Conservation (phyloP, 192 early-diverging fungal genomes). For the Kappamyces sp. region DNA sequence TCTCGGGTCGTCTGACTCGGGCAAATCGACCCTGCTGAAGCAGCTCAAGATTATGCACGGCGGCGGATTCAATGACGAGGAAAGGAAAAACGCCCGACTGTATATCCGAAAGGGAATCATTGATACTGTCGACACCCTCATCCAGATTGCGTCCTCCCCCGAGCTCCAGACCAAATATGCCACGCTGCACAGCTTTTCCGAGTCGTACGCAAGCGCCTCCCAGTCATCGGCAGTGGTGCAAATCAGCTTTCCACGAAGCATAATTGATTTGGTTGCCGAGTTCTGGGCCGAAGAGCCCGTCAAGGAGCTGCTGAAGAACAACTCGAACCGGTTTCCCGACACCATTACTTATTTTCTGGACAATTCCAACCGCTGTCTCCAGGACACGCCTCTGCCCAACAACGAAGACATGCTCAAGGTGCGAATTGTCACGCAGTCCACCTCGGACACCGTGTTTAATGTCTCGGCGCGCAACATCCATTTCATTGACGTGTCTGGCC, state of each 20-base stretch:
- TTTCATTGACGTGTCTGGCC: conserved; percentile 70
- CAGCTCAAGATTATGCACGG: conserved; percentile 38
- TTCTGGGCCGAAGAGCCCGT: conserved; percentile 32
- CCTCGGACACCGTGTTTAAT: conserved; percentile 33
- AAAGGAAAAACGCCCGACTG: conserved; percentile 11
- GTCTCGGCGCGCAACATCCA: conserved; percentile 27
- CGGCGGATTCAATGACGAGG: conserved; percentile 25
- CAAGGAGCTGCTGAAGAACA: conserved; percentile 9
- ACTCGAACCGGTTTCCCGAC: conserved; percentile 20
- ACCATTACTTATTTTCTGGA: conserved; percentile 15
- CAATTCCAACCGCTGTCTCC: neutral
- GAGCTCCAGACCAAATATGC: conserved; percentile 24
- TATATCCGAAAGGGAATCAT: conserved; percentile 25
- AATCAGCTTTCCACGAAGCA: conserved; percentile 2
- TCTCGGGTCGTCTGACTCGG: conserved; percentile 35
- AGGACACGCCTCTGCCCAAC: conserved; percentile 3
- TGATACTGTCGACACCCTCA: conserved; percentile 23
- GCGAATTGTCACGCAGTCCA: conserved; percentile 26
- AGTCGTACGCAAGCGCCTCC: conserved; percentile 29
- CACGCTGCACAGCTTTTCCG: neutral
- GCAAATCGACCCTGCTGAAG: conserved; percentile 43
- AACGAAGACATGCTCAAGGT: conserved; percentile 32
- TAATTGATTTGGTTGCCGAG: conserved; percentile 22
- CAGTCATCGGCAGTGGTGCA: conserved; percentile 2
- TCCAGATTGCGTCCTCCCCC: conserved; percentile 5